Base-by-base conservation (phyloP, 306 rosid genomes). In the Inga leiocalycina region DNA sequence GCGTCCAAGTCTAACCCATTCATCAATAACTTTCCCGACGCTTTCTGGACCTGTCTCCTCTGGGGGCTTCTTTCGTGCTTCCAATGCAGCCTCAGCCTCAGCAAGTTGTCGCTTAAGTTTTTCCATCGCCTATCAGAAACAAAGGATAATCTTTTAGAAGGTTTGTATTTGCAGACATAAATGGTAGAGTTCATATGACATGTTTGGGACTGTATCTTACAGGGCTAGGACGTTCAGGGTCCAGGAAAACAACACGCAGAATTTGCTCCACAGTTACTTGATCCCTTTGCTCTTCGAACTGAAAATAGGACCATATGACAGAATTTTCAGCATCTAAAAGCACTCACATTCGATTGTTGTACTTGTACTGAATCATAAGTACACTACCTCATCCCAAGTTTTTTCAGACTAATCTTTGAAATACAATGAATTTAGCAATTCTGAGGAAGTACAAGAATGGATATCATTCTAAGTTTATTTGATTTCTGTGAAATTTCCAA, bases 221-320 rank as follows among this genome's bases (percentile, higher is more conserved):
- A 62, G 92, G 97, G 76, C 80, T 86, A 51, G 94, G 86, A 77
- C 88, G 89, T 66, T 87, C 95, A 1, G 98, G 98, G 88, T 94
- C 98, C 56, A 96, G 87, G 80, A 94, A 96, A 90, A 93, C 87
- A 78, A 91, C 99, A 45, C 96, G 94, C 83, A 96, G 83, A 85
- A 93, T 90, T 85, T 94, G 98, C 93, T 96, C 99, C 59, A 94
- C 89, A 32, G 93, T 90, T 5, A 94, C 98, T 80, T 88, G 94
- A 71, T 96, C 98, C 88, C 88, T 96, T 89, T 92, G 98, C 88
- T 96, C 99, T 17, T 96, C 99, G 77, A 96, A 96, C 99, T 96
- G 88, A 79, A 71, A 14, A 80, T 73, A 77, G 54, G 73, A 75
- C 83, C 43, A 44, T 49, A 44, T n/a, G 32, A 75, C 62, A 79